Percentiles rank a stretch among this genome's conserved stretches.
These are phyloP conservation scores for Thuidium tamariscinum DNA, from an alignment of 225 moss, liverwort and hornwort genomes.

Conservation along the genomic window DNA sequence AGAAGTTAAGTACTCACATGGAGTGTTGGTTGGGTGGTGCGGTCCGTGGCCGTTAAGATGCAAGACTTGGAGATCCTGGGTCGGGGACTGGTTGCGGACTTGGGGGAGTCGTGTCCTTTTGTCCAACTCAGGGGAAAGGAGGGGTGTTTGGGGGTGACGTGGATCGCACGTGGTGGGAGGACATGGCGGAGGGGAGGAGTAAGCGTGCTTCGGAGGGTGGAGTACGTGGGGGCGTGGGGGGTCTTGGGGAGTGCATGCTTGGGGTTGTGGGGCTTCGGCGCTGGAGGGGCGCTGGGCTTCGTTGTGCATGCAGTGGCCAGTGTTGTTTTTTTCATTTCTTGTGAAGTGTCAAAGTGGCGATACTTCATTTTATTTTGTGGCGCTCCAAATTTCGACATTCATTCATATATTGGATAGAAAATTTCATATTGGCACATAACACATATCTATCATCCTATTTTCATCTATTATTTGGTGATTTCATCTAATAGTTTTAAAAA, in stretches of 20 bases:
- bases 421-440: too few species aligned
- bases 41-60: constrained; percentile 9
- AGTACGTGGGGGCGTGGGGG: background rate
- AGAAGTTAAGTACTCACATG: background rate
- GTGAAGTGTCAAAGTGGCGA: too few species aligned
- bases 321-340: too few species aligned
- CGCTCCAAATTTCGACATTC: too few species aligned
- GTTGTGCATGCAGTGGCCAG: background rate
- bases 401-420: too few species aligned
- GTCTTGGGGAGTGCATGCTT: background rate
- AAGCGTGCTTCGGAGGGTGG: background rate
- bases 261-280: background rate
- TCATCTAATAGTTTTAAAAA: too few species aligned
- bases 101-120: background rate
- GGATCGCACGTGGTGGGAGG: constrained; percentile 9
- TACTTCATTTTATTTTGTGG: too few species aligned
- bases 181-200: background rate
- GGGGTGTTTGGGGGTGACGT: background rate
- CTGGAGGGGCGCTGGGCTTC: background rate
- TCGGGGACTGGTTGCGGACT: too few species aligned
- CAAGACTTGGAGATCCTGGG: background rate
- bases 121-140: background rate
- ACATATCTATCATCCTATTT: too few species aligned
- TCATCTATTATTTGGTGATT: too few species aligned
- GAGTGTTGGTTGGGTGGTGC: background rate